These are phyloP conservation scores for Arctium minus DNA, from an alignment of 129 eudicot species.

Conservation along the genomic window DNA sequence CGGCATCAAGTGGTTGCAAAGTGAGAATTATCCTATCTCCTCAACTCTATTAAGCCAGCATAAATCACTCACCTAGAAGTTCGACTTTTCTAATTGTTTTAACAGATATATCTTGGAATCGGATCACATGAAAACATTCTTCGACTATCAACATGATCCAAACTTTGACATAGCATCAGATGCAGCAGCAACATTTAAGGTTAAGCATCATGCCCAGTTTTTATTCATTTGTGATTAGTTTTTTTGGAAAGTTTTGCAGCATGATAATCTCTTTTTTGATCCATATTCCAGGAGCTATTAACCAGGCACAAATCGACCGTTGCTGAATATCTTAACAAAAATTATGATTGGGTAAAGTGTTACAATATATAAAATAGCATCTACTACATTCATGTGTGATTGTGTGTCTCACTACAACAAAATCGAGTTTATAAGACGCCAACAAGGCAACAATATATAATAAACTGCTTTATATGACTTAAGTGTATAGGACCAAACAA, in stretches of 20 bases:
- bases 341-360: slow-evolving; percentile 77
- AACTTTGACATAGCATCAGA: slow-evolving; percentile 88
- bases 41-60: too few species aligned
- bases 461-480: neutral
- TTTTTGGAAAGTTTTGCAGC: neutral
- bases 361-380: neutral
- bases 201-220: slow-evolving; percentile 13
- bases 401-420: too few species aligned
- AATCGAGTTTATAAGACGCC: neutral
- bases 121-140: slow-evolving; percentile 79
- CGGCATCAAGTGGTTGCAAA: slow-evolving; percentile 83
- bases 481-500: neutral
- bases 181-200: slow-evolving; percentile 84
- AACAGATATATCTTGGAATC: slow-evolving; percentile 71
- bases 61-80: too few species aligned
- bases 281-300: slow-evolving; percentile 62
- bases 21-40: slow-evolving; percentile 16
- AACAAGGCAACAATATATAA: neutral
- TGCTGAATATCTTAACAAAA: slow-evolving; percentile 79
- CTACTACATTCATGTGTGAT: too few species aligned
- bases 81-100: neutral
- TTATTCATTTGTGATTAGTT: neutral
- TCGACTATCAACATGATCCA: slow-evolving; percentile 64
- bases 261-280: neutral
- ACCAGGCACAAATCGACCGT: slow-evolving; percentile 91